Percentiles rank a stretch among this genome's conserved stretches.
Conservation (phyloP, 768 basidiomycete species). For the Lentinus brumalis region DNA sequence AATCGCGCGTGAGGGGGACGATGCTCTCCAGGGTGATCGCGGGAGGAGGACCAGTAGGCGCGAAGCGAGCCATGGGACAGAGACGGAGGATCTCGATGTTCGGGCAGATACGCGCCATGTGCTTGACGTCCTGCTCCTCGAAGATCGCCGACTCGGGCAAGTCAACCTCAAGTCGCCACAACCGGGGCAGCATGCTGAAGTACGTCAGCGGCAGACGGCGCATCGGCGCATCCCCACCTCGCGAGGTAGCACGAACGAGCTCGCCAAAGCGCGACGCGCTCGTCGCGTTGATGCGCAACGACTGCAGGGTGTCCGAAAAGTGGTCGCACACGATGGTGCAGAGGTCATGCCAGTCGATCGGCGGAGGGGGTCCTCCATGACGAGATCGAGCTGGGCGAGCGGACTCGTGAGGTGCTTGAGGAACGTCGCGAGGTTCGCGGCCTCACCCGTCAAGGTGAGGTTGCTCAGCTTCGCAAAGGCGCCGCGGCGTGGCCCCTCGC, state of each 20-base stretch:
- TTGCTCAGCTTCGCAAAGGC: conserved; percentile 60
- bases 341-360: conserved; percentile 75
- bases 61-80: conserved; percentile 70
- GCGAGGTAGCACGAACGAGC: conserved; percentile 73
- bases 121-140: conserved; percentile 57
- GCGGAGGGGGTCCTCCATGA: conserved; percentile 81
- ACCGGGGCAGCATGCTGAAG: conserved; percentile 52
- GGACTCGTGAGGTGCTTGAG: conserved; percentile 66
- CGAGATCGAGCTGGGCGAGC: conserved; percentile 69
- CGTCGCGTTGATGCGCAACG: conserved; percentile 62
- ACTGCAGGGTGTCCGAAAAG: conserved; percentile 60
- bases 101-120: conserved; percentile 62
- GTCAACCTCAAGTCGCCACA: conserved; percentile 72
- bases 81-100: conserved; percentile 68
- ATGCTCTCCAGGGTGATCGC: conserved; percentile 66
- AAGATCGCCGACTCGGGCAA: conserved; percentile 77
- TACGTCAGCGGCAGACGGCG: conserved; percentile 63
- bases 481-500: conserved; percentile 55
- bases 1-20: conserved; percentile 56
- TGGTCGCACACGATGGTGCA: conserved; percentile 62
- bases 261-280: conserved; percentile 80
- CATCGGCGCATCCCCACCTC: conserved; percentile 59
- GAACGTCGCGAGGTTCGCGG: conserved; percentile 70
- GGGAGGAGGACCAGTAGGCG: conserved; percentile 51
- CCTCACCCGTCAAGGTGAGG: conserved; percentile 71